Evolutionary conservation across 2,329 filamentous ascomycete species (phyloP), one percentile per base, ranked within the genome.

Genomic region (Fusarium nygamai): DNA sequence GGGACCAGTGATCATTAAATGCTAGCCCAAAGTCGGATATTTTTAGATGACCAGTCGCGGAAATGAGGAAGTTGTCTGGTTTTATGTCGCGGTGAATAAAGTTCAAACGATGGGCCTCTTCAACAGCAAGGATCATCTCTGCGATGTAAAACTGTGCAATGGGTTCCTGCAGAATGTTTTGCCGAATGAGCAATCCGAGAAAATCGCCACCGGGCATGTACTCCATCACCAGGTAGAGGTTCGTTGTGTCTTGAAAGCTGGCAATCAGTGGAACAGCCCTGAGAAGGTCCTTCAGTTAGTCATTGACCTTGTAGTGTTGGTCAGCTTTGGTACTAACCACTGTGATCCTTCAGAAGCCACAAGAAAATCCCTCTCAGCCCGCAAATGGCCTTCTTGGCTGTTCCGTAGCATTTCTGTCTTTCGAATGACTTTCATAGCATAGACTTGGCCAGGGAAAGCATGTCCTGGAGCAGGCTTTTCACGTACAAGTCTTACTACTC

Each of bases 161-260:
- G 2, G 88, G 85, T 81, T 98, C 96, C 63, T 91, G 91, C 5
- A 99, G 86, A 6, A 94, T 90, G 70, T 96, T 95, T 79, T 97
- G 93, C 22, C 95, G 91, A 63, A 98, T 93, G 22, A 99, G 85
- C 1, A 98, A 83, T 4, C 94, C 94, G 1, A 99, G 87, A 75
- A 99, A 98, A 81, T 99, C 96, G 1, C 96, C 96, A 1, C 96
- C 96, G 5, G 97, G 92, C 94, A 98, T 98, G 80, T 97, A 99
- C 68, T 98, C 95, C 95, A 98, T 98, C 60, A 98, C 93, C 11
- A 99, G 89, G 78, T 98, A 98, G 11, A 99, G 87, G 76, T 94
- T 94, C 47, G 89, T 88, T 41, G 89, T 85, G 80, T 98, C 96
- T 81, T 98, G 94, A 74, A 98, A 98, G 79, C 94, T 96, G 57